phyloP scores from a whole-genome alignment of 2,329 filamentous ascomycete genomes.

The Cladosporium colombiae region DNA sequence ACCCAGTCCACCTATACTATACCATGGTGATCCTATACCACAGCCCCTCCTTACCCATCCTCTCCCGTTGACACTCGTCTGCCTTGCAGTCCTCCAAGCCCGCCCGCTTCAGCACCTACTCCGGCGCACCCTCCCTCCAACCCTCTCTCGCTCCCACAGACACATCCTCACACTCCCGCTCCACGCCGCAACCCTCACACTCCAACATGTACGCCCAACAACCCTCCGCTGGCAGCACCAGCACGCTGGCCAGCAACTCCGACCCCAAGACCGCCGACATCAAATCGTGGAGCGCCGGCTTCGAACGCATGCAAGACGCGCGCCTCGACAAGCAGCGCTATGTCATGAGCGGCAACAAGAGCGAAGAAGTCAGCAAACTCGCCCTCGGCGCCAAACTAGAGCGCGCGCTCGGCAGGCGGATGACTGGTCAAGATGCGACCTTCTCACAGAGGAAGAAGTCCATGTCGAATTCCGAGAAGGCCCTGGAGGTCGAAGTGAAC shows the following conservation, averaged over 20 bases:
- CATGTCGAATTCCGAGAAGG: constrained; percentile 13
- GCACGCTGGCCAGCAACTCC: constrained; percentile 31
- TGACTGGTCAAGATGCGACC: constrained; percentile 86
- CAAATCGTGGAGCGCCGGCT: constrained; percentile 73
- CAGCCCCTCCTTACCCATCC: neutral
- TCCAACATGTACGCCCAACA: constrained; percentile 32
- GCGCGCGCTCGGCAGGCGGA: constrained; percentile 79
- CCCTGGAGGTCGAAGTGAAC: constrained; percentile 16
- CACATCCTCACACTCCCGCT: constrained; percentile 32
- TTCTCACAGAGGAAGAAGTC: constrained; percentile 55
- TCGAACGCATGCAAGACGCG: constrained; percentile 88
- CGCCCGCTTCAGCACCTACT: constrained; percentile 54
- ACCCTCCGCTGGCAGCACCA: constrained; percentile 27
- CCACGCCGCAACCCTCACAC: constrained; percentile 19
- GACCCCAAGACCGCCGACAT: constrained; percentile 64
- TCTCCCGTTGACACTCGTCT: neutral
- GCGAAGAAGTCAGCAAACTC: constrained; percentile 78
- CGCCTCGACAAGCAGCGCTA: constrained; percentile 81
- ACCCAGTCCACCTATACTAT: constrained; percentile 1
- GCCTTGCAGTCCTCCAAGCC: constrained; percentile 6
- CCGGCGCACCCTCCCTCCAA: constrained; percentile 51
- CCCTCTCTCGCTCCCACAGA: constrained; percentile 51
- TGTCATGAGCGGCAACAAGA: constrained; percentile 75
- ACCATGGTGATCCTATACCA: constrained; percentile 14
- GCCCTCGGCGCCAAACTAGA: constrained; percentile 89